Conservation (phyloP, 352 stramenopile genomes). For the Phytopythium sindhum region DNA sequence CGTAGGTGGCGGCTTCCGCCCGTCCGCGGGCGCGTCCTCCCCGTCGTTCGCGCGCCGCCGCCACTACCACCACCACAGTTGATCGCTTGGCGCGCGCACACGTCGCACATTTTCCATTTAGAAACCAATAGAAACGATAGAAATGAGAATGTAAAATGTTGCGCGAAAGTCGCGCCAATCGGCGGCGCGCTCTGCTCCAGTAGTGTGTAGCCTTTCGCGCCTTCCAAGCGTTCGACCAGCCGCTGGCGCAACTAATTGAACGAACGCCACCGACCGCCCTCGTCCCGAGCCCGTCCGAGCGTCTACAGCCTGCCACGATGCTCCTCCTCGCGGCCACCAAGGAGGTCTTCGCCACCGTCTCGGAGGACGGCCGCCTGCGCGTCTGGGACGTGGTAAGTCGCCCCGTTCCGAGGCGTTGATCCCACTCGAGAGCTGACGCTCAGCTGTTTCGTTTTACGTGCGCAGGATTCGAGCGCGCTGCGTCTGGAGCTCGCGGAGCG, state of each 20-base stretch:
- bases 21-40: slow-evolving; percentile 14
- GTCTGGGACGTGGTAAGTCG: slow-evolving; percentile 72
- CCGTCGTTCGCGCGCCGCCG: neutral
- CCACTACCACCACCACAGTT: neutral
- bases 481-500: slow-evolving; percentile 79
- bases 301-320: slow-evolving; percentile 29
- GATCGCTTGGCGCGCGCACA: slow-evolving; percentile 14
- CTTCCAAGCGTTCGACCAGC: neutral
- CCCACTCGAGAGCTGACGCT: too few species aligned
- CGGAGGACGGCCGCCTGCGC: slow-evolving; percentile 79
- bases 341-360: slow-evolving; percentile 76
- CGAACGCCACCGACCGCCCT: slow-evolving; percentile 5
- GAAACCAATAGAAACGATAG: slow-evolving; percentile 6
- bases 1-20: slow-evolving; percentile 58
- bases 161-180: slow-evolving; percentile 29
- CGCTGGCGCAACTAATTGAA: slow-evolving; percentile 10
- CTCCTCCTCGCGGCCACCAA: slow-evolving; percentile 75
- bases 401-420: neutral
- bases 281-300: neutral
- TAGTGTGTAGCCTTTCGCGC: slow-evolving; percentile 23
- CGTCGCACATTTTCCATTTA: slow-evolving; percentile 13
- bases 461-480: slow-evolving; percentile 47
- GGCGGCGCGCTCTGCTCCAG: slow-evolving; percentile 51
- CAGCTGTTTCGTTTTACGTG: neutral
- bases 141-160: slow-evolving; percentile 6